A percentile compares a stretch with the other conserved stretches of the same genome.
Conservation (phyloP, 2,329 filamentous ascomycete genomes). For the Paraconiothyrium brasiliense region DNA sequence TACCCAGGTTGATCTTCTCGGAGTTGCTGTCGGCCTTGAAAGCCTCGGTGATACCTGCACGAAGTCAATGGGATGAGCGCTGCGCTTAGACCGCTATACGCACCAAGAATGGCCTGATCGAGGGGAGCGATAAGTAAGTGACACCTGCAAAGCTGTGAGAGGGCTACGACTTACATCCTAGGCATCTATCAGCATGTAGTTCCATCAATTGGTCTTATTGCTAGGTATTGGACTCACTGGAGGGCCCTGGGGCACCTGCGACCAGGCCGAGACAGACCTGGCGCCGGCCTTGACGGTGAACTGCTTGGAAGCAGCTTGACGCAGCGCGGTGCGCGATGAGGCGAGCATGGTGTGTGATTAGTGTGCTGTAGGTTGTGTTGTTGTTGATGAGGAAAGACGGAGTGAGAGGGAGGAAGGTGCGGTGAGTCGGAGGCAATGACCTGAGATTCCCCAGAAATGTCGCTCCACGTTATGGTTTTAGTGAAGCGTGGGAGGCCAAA, state of each 20-base stretch:
- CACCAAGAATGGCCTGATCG: constrained; percentile 78
- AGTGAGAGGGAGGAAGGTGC: constrained; percentile 21
- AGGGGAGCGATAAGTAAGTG: constrained; percentile 31
- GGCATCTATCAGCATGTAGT: constrained; percentile 29
- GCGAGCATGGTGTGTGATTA: constrained; percentile 44
- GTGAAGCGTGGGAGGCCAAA: constrained; percentile 18
- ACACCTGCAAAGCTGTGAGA: constrained; percentile 8
- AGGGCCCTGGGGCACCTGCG: constrained; percentile 90
- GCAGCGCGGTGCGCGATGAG: constrained; percentile 49
- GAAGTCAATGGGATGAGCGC: constrained; percentile 6
- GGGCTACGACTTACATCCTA: constrained; percentile 47
- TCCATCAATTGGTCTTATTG: constrained; percentile 21
- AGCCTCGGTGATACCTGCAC: constrained; percentile 87
- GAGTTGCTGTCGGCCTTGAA: constrained; percentile 96
- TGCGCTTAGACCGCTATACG: constrained; percentile 38
- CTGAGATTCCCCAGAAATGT: constrained; percentile 42
- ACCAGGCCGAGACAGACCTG: constrained; percentile 83
- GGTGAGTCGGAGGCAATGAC: constrained; percentile 25
- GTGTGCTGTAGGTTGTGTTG: constrained; percentile 17
- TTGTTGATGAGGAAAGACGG: constrained; percentile 20
- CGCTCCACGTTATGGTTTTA: constrained; percentile 25
- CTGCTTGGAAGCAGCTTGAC: constrained; percentile 49
- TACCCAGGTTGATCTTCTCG: constrained; percentile 98
- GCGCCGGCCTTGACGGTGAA: constrained; percentile 51
- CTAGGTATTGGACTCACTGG: constrained; percentile 70